Evolutionary conservation across 75 land plant species (phyloP).

Genomic region (Cryptomeria japonica): DNA sequence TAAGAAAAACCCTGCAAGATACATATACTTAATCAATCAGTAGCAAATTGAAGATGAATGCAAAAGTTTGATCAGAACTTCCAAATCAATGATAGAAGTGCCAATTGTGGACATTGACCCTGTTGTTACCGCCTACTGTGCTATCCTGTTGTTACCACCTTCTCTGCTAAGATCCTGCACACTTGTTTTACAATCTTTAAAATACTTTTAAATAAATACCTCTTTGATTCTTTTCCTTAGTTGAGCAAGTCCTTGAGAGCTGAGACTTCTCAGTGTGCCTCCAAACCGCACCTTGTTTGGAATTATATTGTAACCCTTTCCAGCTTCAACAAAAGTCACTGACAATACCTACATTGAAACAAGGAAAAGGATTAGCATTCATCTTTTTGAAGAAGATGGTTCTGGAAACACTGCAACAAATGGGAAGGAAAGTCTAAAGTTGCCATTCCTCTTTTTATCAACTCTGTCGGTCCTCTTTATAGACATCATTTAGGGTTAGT

Average conservation of each 20-base stretch:
- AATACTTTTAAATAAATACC: conserved; percentile 23
- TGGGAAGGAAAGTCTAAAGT: too few relatives aligned
- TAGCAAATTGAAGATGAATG: not conserved
- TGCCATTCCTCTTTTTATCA: not conserved
- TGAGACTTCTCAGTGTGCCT: conserved; percentile 70
- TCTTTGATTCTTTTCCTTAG: conserved; percentile 60
- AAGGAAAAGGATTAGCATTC: not conserved
- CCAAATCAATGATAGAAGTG: not conserved
- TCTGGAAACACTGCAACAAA: too few relatives aligned
- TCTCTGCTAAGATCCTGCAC: not conserved
- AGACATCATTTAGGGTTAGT: not conserved
- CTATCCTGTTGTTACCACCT: not conserved
- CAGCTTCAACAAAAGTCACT: conserved; percentile 62
- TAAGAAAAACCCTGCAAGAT: too few relatives aligned
- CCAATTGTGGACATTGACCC: not conserved
- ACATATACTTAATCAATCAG: not conserved
- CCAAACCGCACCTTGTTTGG: conserved; percentile 64
- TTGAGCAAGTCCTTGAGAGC: conserved; percentile 42
- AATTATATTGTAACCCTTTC: conserved; percentile 41
- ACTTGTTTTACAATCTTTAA: not conserved
- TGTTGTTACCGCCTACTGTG: not conserved
- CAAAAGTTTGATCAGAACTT: not conserved
- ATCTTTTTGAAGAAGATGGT: not conserved
- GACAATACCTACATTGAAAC: conserved; percentile 57
- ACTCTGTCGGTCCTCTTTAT: too few relatives aligned